phyloP scores from a whole-genome alignment of 305 asterid species.

The Petunia hybrid region DNA sequence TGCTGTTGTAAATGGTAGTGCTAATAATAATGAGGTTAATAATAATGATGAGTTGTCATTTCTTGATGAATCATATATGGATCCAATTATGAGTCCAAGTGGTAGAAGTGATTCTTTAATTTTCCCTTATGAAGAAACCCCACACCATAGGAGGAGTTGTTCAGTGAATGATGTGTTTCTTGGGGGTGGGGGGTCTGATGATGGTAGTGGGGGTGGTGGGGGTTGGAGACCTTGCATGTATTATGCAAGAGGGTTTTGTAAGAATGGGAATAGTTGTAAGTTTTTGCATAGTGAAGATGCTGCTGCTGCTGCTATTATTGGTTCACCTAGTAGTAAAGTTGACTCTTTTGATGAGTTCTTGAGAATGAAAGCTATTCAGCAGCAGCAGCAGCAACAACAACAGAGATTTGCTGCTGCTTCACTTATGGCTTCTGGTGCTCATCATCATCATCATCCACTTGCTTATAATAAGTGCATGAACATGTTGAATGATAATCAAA shows the following conservation, averaged over 20 bases:
- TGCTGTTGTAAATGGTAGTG: slow-evolving; percentile 46
- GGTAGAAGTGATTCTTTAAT: slow-evolving; percentile 74
- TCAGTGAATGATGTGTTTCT: slow-evolving; percentile 78
- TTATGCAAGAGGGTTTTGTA: slow-evolving; percentile 83
- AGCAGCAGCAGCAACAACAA: slow-evolving; percentile 57
- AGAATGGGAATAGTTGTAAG: slow-evolving; percentile 77
- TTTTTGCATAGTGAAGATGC: slow-evolving; percentile 68
- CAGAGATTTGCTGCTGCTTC: slow-evolving; percentile 71
- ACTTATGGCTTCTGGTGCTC: slow-evolving; percentile 69
- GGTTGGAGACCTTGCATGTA: slow-evolving; percentile 95
- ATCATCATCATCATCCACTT: slow-evolving; percentile 57
- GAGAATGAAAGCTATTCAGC: slow-evolving; percentile 74
- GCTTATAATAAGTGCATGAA: slow-evolving; percentile 65
- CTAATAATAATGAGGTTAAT: slow-evolving; percentile 53
- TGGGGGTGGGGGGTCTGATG: slow-evolving; percentile 53
- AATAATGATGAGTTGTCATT: slow-evolving; percentile 54
- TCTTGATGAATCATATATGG: slow-evolving; percentile 59
- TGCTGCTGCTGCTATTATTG: slow-evolving; percentile 48
- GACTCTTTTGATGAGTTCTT: slow-evolving; percentile 70
- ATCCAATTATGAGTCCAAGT: slow-evolving; percentile 79
- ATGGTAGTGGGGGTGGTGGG: slow-evolving; percentile 48
- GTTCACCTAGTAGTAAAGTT: slow-evolving; percentile 64
- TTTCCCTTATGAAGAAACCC: slow-evolving; percentile 57
- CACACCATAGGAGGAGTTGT: slow-evolving; percentile 76
- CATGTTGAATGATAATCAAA: slow-evolving; percentile 67